Evolutionary conservation across 176 grass and related monocot species (phyloP), one percentile per base, ranked within the genome.

Genomic region (Pontederia paniculata): DNA sequence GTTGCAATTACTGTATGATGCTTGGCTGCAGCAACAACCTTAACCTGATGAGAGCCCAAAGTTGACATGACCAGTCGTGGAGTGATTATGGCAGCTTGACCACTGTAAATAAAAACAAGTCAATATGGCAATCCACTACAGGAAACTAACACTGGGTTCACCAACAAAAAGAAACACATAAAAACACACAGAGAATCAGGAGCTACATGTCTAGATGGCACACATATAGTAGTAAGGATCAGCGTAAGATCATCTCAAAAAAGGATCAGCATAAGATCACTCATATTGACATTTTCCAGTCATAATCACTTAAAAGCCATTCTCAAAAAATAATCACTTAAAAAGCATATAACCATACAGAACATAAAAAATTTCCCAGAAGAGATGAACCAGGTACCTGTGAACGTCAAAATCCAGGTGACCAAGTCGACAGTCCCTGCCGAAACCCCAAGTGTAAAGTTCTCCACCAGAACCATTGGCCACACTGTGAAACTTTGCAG

Each of bases 1-100:
- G 87, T 93, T 51, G 94, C 83, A 78, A 98, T 91, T 55, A 91
- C 72, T 42, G 94, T 98, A 65, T 98, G 94, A 88, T 98, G 94
- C 70, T 98, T 98, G 59, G 94, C 94, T 67, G 87, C 94, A 51
- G 83, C 80, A 46, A 98, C 83, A 71, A 75, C 74, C 70, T 73
- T 75, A 42, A 98, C 94, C 73, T 25, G 57, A 44, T 72, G 85
- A 75, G 64, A 69, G 54, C 83, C 87, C 73, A 93, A 77, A 45
- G 83, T 83, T 66, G 81, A 62, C 48, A 70, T 88, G 54, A 98
- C 94, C 75, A 80, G 86, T 52, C 78, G 83, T 75, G 93, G 94
- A 65, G 87, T 98, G 61, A 98, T 91, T 54, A 98, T 86, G 69
- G 94, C 94, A 73, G 87, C 69, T 65, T 98, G 87, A 48, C 94